Base-by-base conservation (phyloP, 169 alveolate species). In the Plasmodium blacklocki region DNA sequence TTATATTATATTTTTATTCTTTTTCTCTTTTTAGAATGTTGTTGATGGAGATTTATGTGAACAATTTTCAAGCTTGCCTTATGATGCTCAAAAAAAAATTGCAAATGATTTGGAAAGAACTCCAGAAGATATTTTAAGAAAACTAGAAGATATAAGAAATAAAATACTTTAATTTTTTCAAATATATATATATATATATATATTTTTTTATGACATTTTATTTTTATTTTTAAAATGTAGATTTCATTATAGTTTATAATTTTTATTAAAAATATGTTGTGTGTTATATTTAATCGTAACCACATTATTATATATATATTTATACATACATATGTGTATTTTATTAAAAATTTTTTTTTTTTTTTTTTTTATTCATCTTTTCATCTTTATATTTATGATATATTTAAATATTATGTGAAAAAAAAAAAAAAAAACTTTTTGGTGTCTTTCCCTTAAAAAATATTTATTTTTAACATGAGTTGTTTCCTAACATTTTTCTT, bases 1-100 rank as follows among this genome's bases (percentile, higher is more conserved):
- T 26, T 26, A 26, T 26, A 26, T 26, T 26, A 26, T 26, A 26
- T 26, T 26, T 26, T 26, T 32, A 32, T 32, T 32, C 29, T 26
- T 32, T 32, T 32, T 4, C 43, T 4, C 9, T 68, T 45, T 70
- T 3, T 73, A 93, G 95, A 93, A 96, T 78, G 98, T 98, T 50
- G 96, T 99, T 62, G 99, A 98, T 94, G 99, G 99, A 14, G 99
- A 98, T 89, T 91, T 98, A 52, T 98, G 99, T 74, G 99, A 98
- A 93, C 96, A 95, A 92, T 98, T 92, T 93, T 88, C 95, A 15
- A 74, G 88, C 19, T 90, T 98, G 50, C 88, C 94, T 12, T 93
- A 74, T 87, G 97, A 94, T 4, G 96, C 89, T 76, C 98, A 98
- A 89, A 93, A 93, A 58, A 93, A 94, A 29, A 88, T 98, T 1